phyloP scores from a whole-genome alignment of 2,329 filamentous ascomycete species.

The Aspergillus japonicus region DNA sequence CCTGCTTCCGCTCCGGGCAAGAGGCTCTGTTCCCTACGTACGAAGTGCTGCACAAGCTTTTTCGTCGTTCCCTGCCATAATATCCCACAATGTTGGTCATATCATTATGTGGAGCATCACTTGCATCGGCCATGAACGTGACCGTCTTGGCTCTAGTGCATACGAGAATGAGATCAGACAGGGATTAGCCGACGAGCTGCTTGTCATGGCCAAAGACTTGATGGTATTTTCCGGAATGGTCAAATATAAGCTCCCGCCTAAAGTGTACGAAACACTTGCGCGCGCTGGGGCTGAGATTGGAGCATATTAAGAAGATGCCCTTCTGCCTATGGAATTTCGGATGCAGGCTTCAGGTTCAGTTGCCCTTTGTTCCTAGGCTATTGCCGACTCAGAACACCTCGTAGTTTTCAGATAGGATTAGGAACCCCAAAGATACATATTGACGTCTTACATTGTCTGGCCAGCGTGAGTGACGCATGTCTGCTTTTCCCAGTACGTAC shows the following conservation, averaged over 20 bases:
- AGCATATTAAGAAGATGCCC: slow-evolving; percentile 31
- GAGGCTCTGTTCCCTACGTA: slow-evolving; percentile 74
- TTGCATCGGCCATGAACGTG: slow-evolving; percentile 76
- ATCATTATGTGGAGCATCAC: slow-evolving; percentile 91
- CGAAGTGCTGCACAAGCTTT: slow-evolving; percentile 80
- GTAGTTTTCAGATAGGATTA: not conserved
- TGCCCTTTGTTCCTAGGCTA: not conserved
- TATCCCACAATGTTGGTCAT: slow-evolving; percentile 86
- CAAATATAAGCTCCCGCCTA: slow-evolving; percentile 81
- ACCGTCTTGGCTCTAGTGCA: slow-evolving; percentile 65
- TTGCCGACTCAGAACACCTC: not conserved
- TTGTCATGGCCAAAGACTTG: slow-evolving; percentile 80
- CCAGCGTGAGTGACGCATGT: not conserved
- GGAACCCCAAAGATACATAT: not conserved
- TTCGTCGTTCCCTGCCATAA: slow-evolving; percentile 71
- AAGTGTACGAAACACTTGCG: slow-evolving; percentile 84
- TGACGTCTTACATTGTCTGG: not conserved
- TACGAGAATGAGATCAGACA: slow-evolving; percentile 60
- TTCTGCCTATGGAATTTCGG: not conserved
- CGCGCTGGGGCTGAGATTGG: slow-evolving; percentile 69
- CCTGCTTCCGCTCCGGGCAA: slow-evolving; percentile 75
- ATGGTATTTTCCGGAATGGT: slow-evolving; percentile 94
- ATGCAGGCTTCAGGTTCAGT: not conserved
- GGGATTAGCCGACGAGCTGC: slow-evolving; percentile 64
- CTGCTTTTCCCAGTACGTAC: too few relatives aligned